Conservation (phyloP, 345 rosid species). For the Geranium brycei region DNA sequence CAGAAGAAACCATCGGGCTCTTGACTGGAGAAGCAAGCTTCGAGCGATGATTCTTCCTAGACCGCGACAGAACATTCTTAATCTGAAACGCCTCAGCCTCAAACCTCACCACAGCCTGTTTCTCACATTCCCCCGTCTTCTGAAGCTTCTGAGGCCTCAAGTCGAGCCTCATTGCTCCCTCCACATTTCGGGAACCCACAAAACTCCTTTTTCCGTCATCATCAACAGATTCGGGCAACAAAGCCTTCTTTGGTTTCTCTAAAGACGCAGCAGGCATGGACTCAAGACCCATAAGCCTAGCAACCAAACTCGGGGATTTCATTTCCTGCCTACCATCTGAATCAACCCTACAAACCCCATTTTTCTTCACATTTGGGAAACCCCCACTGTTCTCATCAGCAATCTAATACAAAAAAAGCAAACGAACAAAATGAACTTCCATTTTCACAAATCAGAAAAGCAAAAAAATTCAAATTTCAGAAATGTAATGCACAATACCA, state of each 20-base stretch:
- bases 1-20: constrained; percentile 48
- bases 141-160: too few species aligned
- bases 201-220: constrained; percentile 16
- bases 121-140: too few species aligned
- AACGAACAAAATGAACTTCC: background rate
- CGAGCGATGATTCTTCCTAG: constrained; percentile 46
- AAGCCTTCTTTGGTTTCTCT: constrained; percentile 46
- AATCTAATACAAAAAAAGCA: constrained; percentile 34
- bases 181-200: constrained; percentile 2
- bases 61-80: constrained; percentile 49
- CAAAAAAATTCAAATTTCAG: background rate
- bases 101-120: constrained; percentile 35
- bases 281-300: constrained; percentile 94
- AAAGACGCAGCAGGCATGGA: constrained; percentile 47
- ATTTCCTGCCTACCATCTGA: constrained; percentile 36
- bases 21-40: constrained; percentile 55
- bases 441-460: background rate
- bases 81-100: constrained; percentile 78
- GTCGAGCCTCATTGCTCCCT: too few species aligned
- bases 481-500: constrained; percentile 26
- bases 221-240: constrained; percentile 15
- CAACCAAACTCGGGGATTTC: constrained; percentile 63
- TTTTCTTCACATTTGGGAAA: constrained; percentile 46
- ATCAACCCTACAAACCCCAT: constrained; percentile 10
- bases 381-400: constrained; percentile 70